Percentiles rank a stretch among this genome's conserved stretches.
Conservation (phyloP, 306 rosid genomes). For the Quercus bicolor region DNA sequence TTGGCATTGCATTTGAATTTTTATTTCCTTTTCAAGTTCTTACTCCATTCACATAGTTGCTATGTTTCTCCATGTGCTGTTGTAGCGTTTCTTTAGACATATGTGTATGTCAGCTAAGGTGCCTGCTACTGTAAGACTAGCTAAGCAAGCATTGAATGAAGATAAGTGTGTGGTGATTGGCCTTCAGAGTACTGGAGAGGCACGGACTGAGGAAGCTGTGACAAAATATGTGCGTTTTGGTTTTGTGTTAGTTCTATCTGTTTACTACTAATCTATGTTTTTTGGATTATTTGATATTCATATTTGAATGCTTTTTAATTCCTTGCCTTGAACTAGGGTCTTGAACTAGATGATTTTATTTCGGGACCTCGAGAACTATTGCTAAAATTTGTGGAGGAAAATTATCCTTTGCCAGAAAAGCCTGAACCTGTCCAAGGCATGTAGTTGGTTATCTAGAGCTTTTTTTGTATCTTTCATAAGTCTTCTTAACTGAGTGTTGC, state of each 20-base stretch:
- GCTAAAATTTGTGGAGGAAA: constrained; percentile 93
- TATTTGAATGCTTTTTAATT: constrained; percentile 2
- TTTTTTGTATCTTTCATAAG: constrained; percentile 24
- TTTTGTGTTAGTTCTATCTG: constrained; percentile 15
- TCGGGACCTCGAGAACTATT: constrained; percentile 98
- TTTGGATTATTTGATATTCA: constrained; percentile 15
- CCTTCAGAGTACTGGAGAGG: constrained; percentile 99
- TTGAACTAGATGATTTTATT: constrained; percentile 95
- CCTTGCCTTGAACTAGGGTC: constrained; percentile 52
- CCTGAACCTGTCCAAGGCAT: constrained; percentile 87
- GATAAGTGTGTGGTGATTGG: constrained; percentile 93
- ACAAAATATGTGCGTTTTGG: constrained; percentile 80
- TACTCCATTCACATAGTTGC: constrained; percentile 21
- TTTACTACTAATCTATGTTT: constrained; percentile 12
- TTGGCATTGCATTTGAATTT: background rate
- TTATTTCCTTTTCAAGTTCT: background rate
- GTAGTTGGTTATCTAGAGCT: constrained; percentile 6
- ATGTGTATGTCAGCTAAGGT: constrained; percentile 99
- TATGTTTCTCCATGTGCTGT: constrained; percentile 24
- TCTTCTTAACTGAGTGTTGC: constrained; percentile 10
- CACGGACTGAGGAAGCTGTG: constrained; percentile 97
- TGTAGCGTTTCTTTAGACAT: constrained; percentile 97
- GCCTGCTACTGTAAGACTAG: constrained; percentile 88
- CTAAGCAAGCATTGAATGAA: constrained; percentile 73
- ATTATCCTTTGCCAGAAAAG: constrained; percentile 95